phyloP scores from a whole-genome alignment of 805 yeast genomes.

The Lachancea sp. region DNA sequence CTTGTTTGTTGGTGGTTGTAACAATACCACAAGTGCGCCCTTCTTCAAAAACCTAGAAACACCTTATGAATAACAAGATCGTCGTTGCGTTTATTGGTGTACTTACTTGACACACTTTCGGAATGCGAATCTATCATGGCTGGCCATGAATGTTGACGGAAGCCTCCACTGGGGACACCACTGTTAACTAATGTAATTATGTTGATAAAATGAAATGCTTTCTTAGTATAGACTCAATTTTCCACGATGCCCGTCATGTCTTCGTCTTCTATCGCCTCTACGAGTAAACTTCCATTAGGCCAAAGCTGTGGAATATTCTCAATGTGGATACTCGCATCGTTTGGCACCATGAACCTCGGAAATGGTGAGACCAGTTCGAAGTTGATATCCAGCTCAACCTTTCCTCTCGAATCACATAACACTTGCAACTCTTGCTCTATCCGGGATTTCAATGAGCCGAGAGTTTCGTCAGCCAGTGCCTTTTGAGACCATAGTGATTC shows the following conservation, averaged over 20 bases:
- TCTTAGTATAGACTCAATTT: neutral
- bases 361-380: slow-evolving; percentile 58
- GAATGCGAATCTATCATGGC: neutral
- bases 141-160: neutral
- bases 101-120: neutral
- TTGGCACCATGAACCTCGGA: slow-evolving; percentile 48
- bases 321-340: slow-evolving; percentile 29
- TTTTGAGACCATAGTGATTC: slow-evolving; percentile 9
- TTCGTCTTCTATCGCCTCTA: slow-evolving; percentile 38
- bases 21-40: neutral
- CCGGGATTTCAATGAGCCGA: slow-evolving; percentile 5
- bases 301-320: slow-evolving; percentile 43
- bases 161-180: slow-evolving; percentile 6
- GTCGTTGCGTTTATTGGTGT: neutral
- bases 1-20: too few species aligned
- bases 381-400: slow-evolving; percentile 37
- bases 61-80: neutral
- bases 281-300: slow-evolving; percentile 66
- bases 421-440: slow-evolving; percentile 15
- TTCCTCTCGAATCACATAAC: slow-evolving; percentile 24
- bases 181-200: neutral
- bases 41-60: neutral
- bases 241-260: neutral
- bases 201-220: neutral
- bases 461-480: slow-evolving; percentile 7